phyloP scores from a whole-genome alignment of 2,329 filamentous ascomycete species.

The Hymenoscyphus occultus region DNA sequence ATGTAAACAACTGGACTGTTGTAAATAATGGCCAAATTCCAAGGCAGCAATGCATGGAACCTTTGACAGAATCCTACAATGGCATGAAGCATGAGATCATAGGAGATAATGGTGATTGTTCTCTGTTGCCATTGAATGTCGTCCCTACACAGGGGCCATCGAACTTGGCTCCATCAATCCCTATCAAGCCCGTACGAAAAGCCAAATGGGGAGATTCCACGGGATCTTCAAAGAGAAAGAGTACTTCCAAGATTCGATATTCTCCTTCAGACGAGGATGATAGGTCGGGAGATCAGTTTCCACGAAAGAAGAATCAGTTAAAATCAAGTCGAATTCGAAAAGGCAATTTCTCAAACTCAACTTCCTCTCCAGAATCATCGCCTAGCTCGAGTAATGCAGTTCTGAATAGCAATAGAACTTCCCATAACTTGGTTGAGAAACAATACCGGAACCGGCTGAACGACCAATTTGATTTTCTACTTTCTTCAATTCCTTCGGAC shows the following conservation, averaged over 20 bases:
- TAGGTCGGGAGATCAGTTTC: not conserved
- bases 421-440: conserved; percentile 4
- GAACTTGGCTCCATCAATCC: not conserved
- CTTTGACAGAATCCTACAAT: not conserved
- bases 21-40: not conserved
- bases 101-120: not conserved
- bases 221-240: not conserved
- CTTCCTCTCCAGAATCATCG: not conserved
- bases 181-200: not conserved
- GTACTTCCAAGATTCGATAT: not conserved
- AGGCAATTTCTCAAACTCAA: not conserved
- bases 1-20: not conserved
- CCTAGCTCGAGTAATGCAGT: not conserved
- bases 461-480: not conserved
- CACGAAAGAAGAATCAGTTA: not conserved
- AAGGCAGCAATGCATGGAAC: not conserved
- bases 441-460: conserved; percentile 1
- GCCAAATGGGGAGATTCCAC: conserved; percentile 1
- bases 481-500: not conserved
- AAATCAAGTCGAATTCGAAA: not conserved
- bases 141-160: not conserved
- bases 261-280: not conserved
- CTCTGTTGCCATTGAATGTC: not conserved
- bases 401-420: not conserved
- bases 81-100: not conserved